Base-by-base conservation (phyloP, 2,329 filamentous ascomycete species). In the Cladophialophora carrionii region DNA sequence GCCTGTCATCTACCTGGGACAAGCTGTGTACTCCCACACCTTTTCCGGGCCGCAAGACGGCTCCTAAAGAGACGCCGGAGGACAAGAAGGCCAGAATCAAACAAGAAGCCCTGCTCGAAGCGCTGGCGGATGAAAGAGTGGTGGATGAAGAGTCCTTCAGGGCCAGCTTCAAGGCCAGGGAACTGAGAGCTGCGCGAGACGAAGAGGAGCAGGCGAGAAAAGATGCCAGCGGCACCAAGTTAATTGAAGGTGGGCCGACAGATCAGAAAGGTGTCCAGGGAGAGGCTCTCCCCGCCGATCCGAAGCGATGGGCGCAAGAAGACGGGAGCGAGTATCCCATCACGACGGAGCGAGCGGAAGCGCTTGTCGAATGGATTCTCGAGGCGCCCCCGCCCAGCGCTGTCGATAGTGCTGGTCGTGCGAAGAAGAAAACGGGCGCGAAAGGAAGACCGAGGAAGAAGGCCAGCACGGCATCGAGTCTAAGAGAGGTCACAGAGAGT, bases 331-430 rank as follows among this genome's bases (percentile, higher is more conserved):
- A 91, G 69, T 90, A 90, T 74, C 85, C 86, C 2, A 87, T 91
- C 68, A 82, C 84, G 20, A 90, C 89, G 1, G 88, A 90, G 68
- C 83, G 90, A 24, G 90, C 90, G 0, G 83, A 86, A 55, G 84
- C 85, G 20, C 86, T 94, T 64, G 84, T 87, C 0, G 78, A 85
- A 49, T 95, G 91, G 90, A 84, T 94, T 24, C 78, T 78, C 56
- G 82, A 88, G 64, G 86, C 85, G 0, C 86, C 85, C 14, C 62
- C 66, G 6, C 70, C 67, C 3, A 67, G 62, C 48, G n/a, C 56
- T 2, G 12, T 41, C 24, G 58, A 62, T 55, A 62, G 64, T 24
- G 29, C 57, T 31, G 46, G 54, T 32, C 63, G 62, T 29, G 26
- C 53, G 7, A 70, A 70, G 52, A 68, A 65, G 59, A 67, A 55